phyloP scores from a whole-genome alignment of 2,329 filamentous ascomycete species.

The Sordariomycetes sp. region DNA sequence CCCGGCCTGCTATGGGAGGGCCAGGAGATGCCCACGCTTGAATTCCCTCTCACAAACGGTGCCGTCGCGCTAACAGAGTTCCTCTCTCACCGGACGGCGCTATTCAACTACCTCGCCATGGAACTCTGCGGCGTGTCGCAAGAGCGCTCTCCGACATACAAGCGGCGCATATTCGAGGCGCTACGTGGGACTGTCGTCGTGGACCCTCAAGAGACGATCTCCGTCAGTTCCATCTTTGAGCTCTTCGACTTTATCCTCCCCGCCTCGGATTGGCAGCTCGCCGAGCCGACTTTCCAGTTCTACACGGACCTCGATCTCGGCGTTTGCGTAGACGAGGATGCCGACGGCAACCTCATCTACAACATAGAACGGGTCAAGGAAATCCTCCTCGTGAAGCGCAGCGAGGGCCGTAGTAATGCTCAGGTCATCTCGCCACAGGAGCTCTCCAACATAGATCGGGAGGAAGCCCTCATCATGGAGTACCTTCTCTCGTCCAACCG shows the following conservation, averaged over 20 bases:
- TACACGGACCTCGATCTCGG: constrained; percentile 59
- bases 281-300: constrained; percentile 43
- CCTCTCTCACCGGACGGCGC: constrained; percentile 62
- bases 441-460: constrained; percentile 37
- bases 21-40: constrained; percentile 42
- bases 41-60: constrained; percentile 60
- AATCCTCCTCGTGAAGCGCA: constrained; percentile 59
- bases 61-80: constrained; percentile 66
- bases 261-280: constrained; percentile 36
- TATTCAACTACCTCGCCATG: constrained; percentile 75
- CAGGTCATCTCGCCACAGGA: constrained; percentile 39
- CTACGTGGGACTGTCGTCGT: constrained; percentile 67
- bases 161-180: constrained; percentile 57
- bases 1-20: constrained; percentile 66
- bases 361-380: constrained; percentile 64
- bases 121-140: constrained; percentile 73
- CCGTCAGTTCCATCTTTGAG: constrained; percentile 74
- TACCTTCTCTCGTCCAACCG: constrained; percentile 56
- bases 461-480: constrained; percentile 49
- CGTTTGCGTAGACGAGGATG: constrained; percentile 47
- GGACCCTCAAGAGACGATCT: constrained; percentile 53
- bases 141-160: constrained; percentile 57
- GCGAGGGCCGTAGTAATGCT: constrained; percentile 43
- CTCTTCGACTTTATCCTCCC: constrained; percentile 76
- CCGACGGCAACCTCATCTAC: constrained; percentile 48